These are phyloP conservation scores for Xylaria castorea DNA, from an alignment of 495 filamentous ascomycete genomes.

Conservation along the genomic window DNA sequence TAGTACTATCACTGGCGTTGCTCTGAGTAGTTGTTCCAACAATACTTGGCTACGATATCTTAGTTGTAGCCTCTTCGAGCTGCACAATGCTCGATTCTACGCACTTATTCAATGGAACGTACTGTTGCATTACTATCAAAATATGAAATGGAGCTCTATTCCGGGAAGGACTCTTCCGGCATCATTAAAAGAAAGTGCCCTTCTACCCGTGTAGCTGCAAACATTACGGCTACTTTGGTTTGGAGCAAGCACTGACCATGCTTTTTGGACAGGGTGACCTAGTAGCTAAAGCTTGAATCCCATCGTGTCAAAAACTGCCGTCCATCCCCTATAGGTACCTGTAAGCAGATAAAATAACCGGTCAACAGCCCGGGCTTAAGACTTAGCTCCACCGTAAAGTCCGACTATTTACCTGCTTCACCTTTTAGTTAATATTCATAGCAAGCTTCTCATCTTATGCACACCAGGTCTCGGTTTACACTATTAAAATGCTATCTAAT, in stretches of 20 bases:
- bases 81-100: background rate
- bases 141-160: background rate
- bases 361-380: background rate
- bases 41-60: background rate
- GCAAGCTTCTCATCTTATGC: background rate
- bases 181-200: background rate
- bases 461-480: background rate
- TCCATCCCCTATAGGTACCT: too few relatives aligned
- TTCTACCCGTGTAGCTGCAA: background rate
- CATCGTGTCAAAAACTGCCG: background rate
- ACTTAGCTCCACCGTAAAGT: conserved; percentile 12
- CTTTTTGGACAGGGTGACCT: background rate
- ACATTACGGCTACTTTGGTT: background rate
- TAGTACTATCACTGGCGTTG: background rate
- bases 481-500: background rate
- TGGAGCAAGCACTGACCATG: background rate
- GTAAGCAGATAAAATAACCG: background rate
- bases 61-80: background rate
- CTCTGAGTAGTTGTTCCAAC: background rate
- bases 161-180: background rate
- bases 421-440: background rate
- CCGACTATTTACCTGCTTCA: background rate
- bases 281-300: background rate
- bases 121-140: background rate
- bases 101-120: background rate